A percentile compares a stretch with the other conserved stretches of the same genome.
Conservation (phyloP, 2,329 filamentous ascomycete species). For the Arthrinium phaeospermum region DNA sequence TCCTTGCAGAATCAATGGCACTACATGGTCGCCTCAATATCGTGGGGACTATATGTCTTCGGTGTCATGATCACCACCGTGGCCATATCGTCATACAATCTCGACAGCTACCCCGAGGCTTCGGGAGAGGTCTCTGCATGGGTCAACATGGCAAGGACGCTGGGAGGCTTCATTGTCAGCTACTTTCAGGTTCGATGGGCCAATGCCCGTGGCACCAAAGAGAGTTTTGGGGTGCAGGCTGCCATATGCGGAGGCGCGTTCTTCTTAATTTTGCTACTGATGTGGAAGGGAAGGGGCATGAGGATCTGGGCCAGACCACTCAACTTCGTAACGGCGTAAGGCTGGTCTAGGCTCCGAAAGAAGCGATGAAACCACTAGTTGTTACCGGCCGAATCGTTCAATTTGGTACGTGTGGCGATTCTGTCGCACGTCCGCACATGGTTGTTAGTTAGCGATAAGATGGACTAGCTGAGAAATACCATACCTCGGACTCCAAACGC, state of each 20-base stretch:
- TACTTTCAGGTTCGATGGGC: conserved; percentile 61
- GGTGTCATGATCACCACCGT: conserved; percentile 62
- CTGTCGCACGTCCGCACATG: not conserved
- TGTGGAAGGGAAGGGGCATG: conserved; percentile 44
- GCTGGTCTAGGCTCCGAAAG: too few species aligned
- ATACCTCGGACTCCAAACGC: not conserved
- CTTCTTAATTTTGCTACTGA: conserved; percentile 42
- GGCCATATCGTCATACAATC: conserved; percentile 55
- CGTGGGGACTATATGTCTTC: conserved; percentile 61
- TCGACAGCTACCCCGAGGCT: conserved; percentile 61
- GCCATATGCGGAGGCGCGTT: conserved; percentile 46
- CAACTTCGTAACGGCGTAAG: conserved; percentile 37
- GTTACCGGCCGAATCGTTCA: not conserved
- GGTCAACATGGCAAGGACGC: conserved; percentile 55
- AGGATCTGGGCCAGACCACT: conserved; percentile 42
- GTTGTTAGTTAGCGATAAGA: not conserved
- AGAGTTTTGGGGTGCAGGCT: conserved; percentile 53
- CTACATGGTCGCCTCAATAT: conserved; percentile 54
- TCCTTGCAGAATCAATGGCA: conserved; percentile 55
- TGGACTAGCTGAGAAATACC: too few species aligned
- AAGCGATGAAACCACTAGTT: not conserved
- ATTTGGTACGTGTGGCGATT: not conserved
- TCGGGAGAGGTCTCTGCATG: conserved; percentile 59
- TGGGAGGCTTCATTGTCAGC: conserved; percentile 56
- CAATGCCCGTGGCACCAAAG: conserved; percentile 46